These are phyloP conservation scores for Kodamaea jinghongensis DNA, from an alignment of 805 yeast genomes.

Conservation along the genomic window DNA sequence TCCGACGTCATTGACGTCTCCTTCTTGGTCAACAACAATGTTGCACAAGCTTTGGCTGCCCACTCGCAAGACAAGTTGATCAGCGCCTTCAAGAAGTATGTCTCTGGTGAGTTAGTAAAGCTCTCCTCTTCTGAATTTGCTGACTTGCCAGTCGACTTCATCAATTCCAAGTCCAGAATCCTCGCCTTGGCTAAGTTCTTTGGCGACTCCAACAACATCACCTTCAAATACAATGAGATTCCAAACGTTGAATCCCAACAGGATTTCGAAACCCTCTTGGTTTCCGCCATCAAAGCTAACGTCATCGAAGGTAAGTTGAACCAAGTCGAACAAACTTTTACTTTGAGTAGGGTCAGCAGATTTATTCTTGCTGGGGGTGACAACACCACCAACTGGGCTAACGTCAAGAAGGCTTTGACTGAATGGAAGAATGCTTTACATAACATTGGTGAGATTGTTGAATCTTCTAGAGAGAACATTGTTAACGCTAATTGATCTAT, in stretches of 20 bases:
- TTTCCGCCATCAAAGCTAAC: constrained; percentile 42
- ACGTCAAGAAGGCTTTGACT: constrained; percentile 31
- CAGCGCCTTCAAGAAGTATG: constrained; percentile 29
- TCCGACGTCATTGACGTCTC: constrained; percentile 39
- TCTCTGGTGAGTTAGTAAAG: constrained; percentile 33
- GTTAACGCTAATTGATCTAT: constrained; percentile 19
- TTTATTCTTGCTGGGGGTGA: constrained; percentile 39
- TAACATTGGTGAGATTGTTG: constrained; percentile 41
- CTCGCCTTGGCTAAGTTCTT: constrained; percentile 41
- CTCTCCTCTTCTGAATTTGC: constrained; percentile 16
- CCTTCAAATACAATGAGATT: constrained; percentile 36
- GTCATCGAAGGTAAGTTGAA: constrained; percentile 45
- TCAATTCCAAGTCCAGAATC: constrained; percentile 36
- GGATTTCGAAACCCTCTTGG: constrained; percentile 39
- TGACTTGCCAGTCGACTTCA: constrained; percentile 20
- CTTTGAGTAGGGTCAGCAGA: constrained; percentile 40
- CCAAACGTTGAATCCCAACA: constrained; percentile 27
- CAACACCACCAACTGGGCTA: constrained; percentile 35
- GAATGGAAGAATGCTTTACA: constrained; percentile 41
- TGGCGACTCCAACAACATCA: constrained; percentile 23
- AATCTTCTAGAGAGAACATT: constrained; percentile 42
- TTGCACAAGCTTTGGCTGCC: constrained; percentile 30
- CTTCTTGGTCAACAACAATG: constrained; percentile 41
- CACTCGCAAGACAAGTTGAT: constrained; percentile 27
- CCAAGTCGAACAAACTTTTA: constrained; percentile 40